Base-by-base conservation (phyloP, 495 filamentous ascomycete genomes). In the Immersiella caudata region DNA sequence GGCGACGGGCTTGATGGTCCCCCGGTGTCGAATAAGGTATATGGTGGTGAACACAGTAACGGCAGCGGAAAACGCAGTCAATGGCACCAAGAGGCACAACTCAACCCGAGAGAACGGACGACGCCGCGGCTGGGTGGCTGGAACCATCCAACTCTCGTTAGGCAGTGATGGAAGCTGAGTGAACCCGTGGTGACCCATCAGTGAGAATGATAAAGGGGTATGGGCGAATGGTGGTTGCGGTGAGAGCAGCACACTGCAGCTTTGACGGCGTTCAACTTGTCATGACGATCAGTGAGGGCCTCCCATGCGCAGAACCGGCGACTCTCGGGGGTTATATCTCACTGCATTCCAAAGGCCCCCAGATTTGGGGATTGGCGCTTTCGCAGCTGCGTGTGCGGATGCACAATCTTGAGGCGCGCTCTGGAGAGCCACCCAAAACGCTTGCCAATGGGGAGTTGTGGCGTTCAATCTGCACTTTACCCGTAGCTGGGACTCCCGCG, bases 11-110 rank as follows among this genome's bases (percentile, higher is more conserved):
- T 40, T 57, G 29, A 65, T 36, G 26, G 54, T 33, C 4, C 33
- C 57, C 5, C 33, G 56, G 24, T 69, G 67, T 21, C 60, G 56
- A 9, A 65, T 20, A 24, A 65, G 65, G 20, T 69, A 69, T 33
- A 65, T 27, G 67, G 50, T 25, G 18, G 55, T 35, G 56, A 54
- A 69, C 1, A 50, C 29, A 1, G n/a, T 55, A 52, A 65, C 20
- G 18, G 40, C 49, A 11, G 56, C 25, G 0, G 62, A 55, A 18
- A 65, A 61, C 0, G 46, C 21, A 1, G 46, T 46, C 16, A 69
- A 21, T 8, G 62, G 46, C 21, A 64, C 24, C 36, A 69, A 24
- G 0, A 69, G 56, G 16, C 25, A 57, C 49, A 65, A 40, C 50
- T 69, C 67, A 2, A 65, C n/a, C 18, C 56, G 24, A 18, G 62